Evolutionary conservation across 805 yeast species (phyloP).

Genomic region (Jamesozyma hellenica): DNA sequence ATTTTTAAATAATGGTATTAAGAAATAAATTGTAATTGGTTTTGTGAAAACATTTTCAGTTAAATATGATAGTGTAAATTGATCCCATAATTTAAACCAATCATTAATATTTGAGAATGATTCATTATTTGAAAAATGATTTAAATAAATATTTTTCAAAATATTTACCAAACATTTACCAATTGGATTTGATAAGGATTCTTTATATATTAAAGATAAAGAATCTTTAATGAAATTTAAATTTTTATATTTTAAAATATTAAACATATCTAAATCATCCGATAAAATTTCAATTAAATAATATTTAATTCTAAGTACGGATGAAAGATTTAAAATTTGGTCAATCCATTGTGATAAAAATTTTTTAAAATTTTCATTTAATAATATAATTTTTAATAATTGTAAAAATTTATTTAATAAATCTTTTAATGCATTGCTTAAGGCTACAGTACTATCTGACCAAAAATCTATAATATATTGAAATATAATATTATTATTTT

Average conservation of each 20-base stretch:
- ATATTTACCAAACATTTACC: constrained; percentile 46
- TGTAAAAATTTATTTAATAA: constrained; percentile 45
- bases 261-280: constrained; percentile 35
- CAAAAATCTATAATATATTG: constrained; percentile 56
- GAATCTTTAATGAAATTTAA: constrained; percentile 41
- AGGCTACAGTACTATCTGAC: constrained; percentile 60
- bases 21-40: constrained; percentile 47
- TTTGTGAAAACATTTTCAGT: constrained; percentile 27
- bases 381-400: constrained; percentile 28
- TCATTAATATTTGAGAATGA: constrained; percentile 3
- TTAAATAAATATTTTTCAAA: constrained; percentile 29
- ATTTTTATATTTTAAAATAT: constrained; percentile 31
- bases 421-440: constrained; percentile 58
- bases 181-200: constrained; percentile 55
- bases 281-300: constrained; percentile 49
- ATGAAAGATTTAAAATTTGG: constrained; percentile 35
- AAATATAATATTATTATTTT: constrained; percentile 31
- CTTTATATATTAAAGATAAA: constrained; percentile 40
- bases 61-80: constrained; percentile 31
- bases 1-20: constrained; percentile 50
- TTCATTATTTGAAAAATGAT: constrained; percentile 16
- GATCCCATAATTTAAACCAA: constrained; percentile 49
- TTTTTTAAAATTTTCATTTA: constrained; percentile 10
- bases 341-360: constrained; percentile 39
- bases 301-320: constrained; percentile 50